Percentiles rank a stretch among this genome's conserved stretches.
Conservation (phyloP, 2,329 filamentous ascomycete genomes). For the Trichoderma brevicompactum region DNA sequence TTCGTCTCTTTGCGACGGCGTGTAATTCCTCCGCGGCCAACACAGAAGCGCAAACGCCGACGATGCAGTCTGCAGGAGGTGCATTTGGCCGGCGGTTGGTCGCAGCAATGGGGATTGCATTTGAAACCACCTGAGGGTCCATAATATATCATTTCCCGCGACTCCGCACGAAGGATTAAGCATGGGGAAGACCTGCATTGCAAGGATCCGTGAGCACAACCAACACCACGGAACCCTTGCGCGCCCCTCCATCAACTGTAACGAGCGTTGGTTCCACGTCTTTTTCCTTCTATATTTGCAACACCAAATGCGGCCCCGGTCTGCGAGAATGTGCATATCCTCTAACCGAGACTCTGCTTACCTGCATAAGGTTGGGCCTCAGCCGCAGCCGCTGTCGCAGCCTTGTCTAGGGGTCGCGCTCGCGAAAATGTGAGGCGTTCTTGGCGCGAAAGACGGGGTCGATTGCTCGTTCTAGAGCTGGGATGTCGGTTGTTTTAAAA, state of each 20-base stretch:
- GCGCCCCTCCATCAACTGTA: too few species aligned
- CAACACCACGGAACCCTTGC: too few species aligned
- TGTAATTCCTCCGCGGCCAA: constrained; percentile 13
- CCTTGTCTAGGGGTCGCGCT: not conserved
- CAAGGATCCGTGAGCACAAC: too few species aligned
- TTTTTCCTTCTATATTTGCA: constrained; percentile 6
- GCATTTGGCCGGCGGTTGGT: constrained; percentile 1
- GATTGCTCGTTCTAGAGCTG: not conserved
- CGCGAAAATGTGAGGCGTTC: constrained; percentile 3
- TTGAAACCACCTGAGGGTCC: not conserved
- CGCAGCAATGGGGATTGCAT: constrained; percentile 4
- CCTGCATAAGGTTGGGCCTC: not conserved
- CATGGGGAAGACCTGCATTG: too few species aligned
- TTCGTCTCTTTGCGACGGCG: not conserved
- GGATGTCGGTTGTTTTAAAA: not conserved
- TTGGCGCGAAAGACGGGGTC: not conserved
- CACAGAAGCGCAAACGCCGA: not conserved
- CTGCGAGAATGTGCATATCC: not conserved
- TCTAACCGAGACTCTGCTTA: constrained; percentile 9
- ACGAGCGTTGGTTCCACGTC: not conserved
- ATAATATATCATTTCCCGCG: not conserved
- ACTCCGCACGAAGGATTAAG: constrained; percentile 8
- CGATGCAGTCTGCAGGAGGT: not conserved
- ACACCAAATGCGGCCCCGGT: not conserved
- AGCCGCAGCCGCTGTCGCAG: constrained; percentile 19